A percentile compares a stretch with the other conserved stretches of the same genome.
Evolutionary conservation across 768 basidiomycete genomes (phyloP).

Genomic region (Neoboletus brunneissimus): DNA sequence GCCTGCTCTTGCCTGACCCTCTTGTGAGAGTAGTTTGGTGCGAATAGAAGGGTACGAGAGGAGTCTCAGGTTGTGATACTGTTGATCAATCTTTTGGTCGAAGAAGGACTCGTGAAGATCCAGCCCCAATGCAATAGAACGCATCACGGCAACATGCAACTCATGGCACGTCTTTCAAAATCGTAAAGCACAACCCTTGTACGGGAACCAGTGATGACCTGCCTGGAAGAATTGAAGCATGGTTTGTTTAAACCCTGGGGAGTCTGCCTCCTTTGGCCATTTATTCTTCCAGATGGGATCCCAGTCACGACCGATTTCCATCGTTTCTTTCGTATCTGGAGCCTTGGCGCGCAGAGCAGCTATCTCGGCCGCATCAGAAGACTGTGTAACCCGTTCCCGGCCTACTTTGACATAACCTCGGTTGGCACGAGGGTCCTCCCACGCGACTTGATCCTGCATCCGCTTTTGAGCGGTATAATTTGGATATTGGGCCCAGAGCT

Average conservation of each 20-base stretch:
- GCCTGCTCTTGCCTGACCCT: constrained; percentile 78
- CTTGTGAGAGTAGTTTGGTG: constrained; percentile 49
- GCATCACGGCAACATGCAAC: constrained; percentile 75
- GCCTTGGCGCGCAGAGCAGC: constrained; percentile 67
- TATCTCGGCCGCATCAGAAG: constrained; percentile 68
- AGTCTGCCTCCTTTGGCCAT: constrained; percentile 68
- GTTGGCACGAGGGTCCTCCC: constrained; percentile 85
- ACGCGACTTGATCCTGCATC: constrained; percentile 57
- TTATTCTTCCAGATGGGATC: constrained; percentile 73
- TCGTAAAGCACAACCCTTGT: constrained; percentile 1
- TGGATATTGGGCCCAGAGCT: not conserved
- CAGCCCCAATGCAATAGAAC: constrained; percentile 80
- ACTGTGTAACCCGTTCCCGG: constrained; percentile 79
- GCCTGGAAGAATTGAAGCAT: constrained; percentile 78
- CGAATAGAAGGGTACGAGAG: constrained; percentile 80
- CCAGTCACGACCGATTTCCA: constrained; percentile 90
- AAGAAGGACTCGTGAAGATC: constrained; percentile 73
- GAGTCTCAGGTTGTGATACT: constrained; percentile 78
- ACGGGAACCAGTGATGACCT: constrained; percentile 11
- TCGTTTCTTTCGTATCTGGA: constrained; percentile 80
- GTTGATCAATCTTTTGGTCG: constrained; percentile 68
- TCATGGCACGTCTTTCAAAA: constrained; percentile 62
- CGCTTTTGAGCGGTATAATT: not conserved
- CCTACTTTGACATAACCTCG: constrained; percentile 81
- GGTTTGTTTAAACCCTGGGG: constrained; percentile 64